Evolutionary conservation across 2,329 filamentous ascomycete genomes (phyloP).

Genomic region (Westerdykella aurantiaca): DNA sequence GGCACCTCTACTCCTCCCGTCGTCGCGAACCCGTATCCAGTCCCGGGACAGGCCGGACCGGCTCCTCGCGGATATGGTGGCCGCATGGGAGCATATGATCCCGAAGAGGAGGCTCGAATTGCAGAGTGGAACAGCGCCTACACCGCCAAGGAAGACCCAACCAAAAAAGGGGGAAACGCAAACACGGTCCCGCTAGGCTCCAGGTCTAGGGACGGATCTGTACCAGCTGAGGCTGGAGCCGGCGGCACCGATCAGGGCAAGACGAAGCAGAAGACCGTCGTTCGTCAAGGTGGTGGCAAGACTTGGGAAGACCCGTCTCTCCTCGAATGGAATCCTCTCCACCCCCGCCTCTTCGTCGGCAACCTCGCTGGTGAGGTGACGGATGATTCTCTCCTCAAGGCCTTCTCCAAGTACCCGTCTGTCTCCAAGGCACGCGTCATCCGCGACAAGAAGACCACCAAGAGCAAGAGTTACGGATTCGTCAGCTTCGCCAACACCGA

Average conservation of each 20-base stretch:
- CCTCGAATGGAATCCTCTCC: conserved; percentile 91
- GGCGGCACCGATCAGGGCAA: conserved; percentile 40
- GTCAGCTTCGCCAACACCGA: conserved; percentile 93
- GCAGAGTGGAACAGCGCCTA: conserved; percentile 95
- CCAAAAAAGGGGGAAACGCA: conserved; percentile 42
- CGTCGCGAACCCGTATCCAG: conserved; percentile 76
- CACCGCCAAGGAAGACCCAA: conserved; percentile 55
- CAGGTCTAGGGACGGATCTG: conserved; percentile 13
- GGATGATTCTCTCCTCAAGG: conserved; percentile 90
- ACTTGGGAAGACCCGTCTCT: conserved; percentile 85
- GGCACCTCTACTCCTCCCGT: conserved; percentile 52
- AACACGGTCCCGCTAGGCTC: conserved; percentile 30
- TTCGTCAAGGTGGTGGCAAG: conserved; percentile 83
- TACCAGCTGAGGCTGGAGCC: conserved; percentile 43
- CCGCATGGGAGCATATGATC: conserved; percentile 50
- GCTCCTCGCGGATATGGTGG: conserved; percentile 20
- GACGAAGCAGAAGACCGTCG: conserved; percentile 75
- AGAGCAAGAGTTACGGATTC: conserved; percentile 94
- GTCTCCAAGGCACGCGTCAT: conserved; percentile 91
- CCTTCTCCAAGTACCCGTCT: conserved; percentile 80
- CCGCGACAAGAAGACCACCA: conserved; percentile 90
- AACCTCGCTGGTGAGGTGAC: conserved; percentile 97
- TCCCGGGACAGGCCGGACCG: conserved; percentile 38
- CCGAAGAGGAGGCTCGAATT: conserved; percentile 84
- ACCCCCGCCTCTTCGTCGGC: conserved; percentile 91